phyloP scores from a whole-genome alignment of 768 basidiomycete genomes.

The Zangia roseola region DNA sequence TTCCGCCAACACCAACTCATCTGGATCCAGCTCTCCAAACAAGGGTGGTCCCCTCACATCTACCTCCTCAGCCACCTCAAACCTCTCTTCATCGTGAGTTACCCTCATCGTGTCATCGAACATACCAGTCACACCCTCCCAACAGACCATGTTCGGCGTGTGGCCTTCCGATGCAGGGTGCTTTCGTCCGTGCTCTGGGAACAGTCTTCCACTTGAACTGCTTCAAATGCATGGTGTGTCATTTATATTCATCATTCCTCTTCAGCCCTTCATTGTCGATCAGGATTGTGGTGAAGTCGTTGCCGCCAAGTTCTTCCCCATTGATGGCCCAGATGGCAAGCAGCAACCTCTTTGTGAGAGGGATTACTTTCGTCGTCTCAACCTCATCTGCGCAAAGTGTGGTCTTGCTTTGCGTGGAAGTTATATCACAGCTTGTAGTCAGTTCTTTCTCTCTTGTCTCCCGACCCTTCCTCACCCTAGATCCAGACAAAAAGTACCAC shows the following conservation, averaged over 20 bases:
- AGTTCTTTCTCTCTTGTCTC: slow-evolving; percentile 31
- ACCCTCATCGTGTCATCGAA: slow-evolving; percentile 9
- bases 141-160: slow-evolving; percentile 72
- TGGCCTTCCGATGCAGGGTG: slow-evolving; percentile 84
- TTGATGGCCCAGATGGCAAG: slow-evolving; percentile 86
- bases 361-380: slow-evolving; percentile 95
- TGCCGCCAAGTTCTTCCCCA: slow-evolving; percentile 98
- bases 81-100: slow-evolving; percentile 60
- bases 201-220: slow-evolving; percentile 96
- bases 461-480: slow-evolving; percentile 13
- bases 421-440: slow-evolving; percentile 99
- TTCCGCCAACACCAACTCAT: slow-evolving; percentile 57
- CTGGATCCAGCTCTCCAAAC: slow-evolving; percentile 39
- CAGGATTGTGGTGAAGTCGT: slow-evolving; percentile 97
- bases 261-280: slow-evolving; percentile 4
- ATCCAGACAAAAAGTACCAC: slow-evolving; percentile 93
- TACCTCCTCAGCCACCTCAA: slow-evolving; percentile 53
- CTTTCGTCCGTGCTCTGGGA: slow-evolving; percentile 92
- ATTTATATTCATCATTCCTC: not conserved
- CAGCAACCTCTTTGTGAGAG: slow-evolving; percentile 97
- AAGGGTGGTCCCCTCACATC: slow-evolving; percentile 49
- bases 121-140: not conserved
- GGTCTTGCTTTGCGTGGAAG: slow-evolving; percentile 91
- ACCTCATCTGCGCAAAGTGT: slow-evolving; percentile 96
- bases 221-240: slow-evolving; percentile 92